A percentile compares a stretch with the other conserved stretches of the same genome.
Evolutionary conservation across 163 green algal species (phyloP).

Genomic region (Picocystis sp.): DNA sequence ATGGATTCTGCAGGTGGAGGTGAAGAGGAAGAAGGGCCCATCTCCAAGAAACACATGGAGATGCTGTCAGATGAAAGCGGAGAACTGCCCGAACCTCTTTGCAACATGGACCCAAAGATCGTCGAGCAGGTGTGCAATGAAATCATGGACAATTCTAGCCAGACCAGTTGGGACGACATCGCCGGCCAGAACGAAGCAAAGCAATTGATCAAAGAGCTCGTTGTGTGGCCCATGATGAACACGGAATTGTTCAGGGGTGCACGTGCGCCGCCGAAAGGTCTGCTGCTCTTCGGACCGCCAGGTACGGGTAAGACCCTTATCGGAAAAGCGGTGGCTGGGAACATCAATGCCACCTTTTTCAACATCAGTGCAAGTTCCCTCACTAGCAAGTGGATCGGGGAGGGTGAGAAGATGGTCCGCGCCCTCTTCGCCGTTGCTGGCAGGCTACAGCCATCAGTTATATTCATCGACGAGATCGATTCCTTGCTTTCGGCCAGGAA

Average conservation of each 20-base stretch:
- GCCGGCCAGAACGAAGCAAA: conserved; percentile 65
- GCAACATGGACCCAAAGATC: conserved; percentile 49
- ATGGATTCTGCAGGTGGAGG: conserved; percentile 12
- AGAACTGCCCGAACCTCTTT: conserved; percentile 42
- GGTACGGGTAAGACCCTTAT: conserved; percentile 93
- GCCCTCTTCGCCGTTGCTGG: conserved; percentile 70
- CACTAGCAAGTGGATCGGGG: conserved; percentile 97
- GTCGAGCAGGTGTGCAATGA: conserved; percentile 62
- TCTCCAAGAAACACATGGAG: conserved; percentile 35
- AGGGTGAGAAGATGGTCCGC: conserved; percentile 93
- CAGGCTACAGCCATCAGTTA: conserved; percentile 65
- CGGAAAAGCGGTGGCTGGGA: conserved; percentile 75
- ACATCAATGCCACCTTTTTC: conserved; percentile 94
- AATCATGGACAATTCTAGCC: conserved; percentile 40
- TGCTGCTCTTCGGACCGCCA: conserved; percentile 91
- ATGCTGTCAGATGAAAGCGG: conserved; percentile 27
- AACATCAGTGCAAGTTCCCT: conserved; percentile 85
- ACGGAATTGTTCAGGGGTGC: conserved; percentile 83
- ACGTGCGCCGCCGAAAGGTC: conserved; percentile 61
- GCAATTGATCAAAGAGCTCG: conserved; percentile 78
- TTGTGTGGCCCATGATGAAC: conserved; percentile 96
- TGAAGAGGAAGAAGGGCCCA: conserved; percentile 13
- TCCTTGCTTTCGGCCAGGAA: conserved; percentile 73
- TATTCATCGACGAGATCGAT: conserved; percentile 99
- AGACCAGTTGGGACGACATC: conserved; percentile 73